Percentiles rank a stretch among this genome's conserved stretches.
Conservation (phyloP, 2,329 filamentous ascomycete species). For the Verticillium albo-atrum region DNA sequence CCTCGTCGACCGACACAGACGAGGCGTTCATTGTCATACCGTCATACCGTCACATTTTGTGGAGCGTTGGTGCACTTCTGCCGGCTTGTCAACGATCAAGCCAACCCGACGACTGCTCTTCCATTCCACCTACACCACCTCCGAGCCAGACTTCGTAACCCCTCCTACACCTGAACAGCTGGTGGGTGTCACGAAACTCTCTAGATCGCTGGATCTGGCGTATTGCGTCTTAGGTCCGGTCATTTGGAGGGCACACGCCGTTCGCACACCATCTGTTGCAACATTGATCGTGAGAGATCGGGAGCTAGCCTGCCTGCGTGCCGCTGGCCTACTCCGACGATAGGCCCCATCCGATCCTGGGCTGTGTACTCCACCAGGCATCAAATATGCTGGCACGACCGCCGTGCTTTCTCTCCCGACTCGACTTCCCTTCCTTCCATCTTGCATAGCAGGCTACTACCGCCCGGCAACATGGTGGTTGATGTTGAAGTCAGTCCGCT, state of each 20-base stretch:
- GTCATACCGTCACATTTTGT: not conserved
- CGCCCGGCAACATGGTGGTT: not conserved
- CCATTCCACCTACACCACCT: not conserved
- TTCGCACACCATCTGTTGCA: not conserved
- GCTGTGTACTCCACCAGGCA: not conserved
- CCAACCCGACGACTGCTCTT: not conserved
- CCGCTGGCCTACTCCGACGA: not conserved
- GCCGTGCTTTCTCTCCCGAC: not conserved
- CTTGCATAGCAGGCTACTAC: not conserved
- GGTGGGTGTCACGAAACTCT: not conserved
- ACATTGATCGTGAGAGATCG: not conserved
- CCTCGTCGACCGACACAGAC: not conserved
- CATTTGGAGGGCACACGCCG: not conserved
- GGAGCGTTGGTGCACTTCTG: not conserved
- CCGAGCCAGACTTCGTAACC: not conserved
- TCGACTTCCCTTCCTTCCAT: not conserved
- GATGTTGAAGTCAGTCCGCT: constrained; percentile 5
- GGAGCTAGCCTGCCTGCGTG: not conserved
- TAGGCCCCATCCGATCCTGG: not conserved
- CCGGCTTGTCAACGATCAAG: not conserved
- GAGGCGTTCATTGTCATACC: not conserved
- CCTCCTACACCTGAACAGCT: not conserved
- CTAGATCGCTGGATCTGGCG: not conserved
- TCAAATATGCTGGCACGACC: not conserved
- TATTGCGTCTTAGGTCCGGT: not conserved